Evolutionary conservation across 2,329 filamentous ascomycete species (phyloP).

Genomic region (Fusarium proliferatum): DNA sequence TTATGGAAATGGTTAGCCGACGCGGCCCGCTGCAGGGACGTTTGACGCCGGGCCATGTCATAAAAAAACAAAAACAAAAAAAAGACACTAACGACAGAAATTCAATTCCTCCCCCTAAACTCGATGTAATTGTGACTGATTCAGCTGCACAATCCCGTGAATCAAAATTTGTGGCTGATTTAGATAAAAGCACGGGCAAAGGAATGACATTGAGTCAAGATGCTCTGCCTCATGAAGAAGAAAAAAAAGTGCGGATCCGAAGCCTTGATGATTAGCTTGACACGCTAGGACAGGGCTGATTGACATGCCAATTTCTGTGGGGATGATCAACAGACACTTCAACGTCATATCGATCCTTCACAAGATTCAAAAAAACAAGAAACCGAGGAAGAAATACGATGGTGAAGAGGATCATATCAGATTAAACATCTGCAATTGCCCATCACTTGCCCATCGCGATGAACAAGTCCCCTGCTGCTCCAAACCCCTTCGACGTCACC

Average conservation of each 20-base stretch:
- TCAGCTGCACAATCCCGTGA: background rate
- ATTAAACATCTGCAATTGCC: background rate
- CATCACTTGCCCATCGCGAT: background rate
- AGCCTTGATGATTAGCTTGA: background rate
- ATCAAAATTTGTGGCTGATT: background rate
- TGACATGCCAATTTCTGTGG: background rate
- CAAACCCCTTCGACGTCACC: background rate
- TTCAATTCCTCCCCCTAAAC: background rate
- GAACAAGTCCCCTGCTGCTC: background rate
- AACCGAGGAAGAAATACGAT: background rate
- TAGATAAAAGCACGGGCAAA: background rate
- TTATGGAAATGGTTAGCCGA: slow-evolving; percentile 36
- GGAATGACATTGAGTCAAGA: slow-evolving; percentile 6
- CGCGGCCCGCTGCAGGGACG: slow-evolving; percentile 42
- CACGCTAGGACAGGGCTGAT: slow-evolving; percentile 18
- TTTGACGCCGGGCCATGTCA: slow-evolving; percentile 17
- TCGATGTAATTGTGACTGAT: background rate
- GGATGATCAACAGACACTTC: background rate
- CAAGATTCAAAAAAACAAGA: background rate
- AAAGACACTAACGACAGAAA: background rate
- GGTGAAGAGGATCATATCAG: background rate
- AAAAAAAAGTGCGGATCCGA: slow-evolving; percentile 4
- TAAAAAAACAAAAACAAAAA: background rate
- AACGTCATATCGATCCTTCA: slow-evolving; percentile 7
- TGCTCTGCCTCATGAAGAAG: background rate